A percentile compares a stretch with the other conserved stretches of the same genome.
phyloP scores from a whole-genome alignment of 2,329 filamentous ascomycete genomes.

The Aspergillus sp. region DNA sequence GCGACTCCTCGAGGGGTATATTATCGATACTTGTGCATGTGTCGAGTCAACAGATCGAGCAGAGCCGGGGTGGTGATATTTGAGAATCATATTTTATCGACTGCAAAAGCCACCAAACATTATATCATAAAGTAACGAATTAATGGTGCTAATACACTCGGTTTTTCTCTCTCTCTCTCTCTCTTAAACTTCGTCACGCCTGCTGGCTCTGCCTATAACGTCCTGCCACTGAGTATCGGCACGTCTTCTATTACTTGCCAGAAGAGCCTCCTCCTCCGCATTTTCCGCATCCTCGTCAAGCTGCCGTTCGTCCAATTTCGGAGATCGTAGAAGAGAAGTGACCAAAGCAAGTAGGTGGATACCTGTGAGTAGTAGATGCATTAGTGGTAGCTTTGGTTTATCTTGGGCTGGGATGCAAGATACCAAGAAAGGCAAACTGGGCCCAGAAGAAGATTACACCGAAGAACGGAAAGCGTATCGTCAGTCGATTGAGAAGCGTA shows the following conservation, averaged over 20 bases:
- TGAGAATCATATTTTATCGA: not conserved
- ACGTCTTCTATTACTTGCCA: conserved; percentile 79
- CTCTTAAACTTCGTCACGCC: conserved; percentile 15
- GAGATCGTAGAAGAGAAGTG: conserved; percentile 78
- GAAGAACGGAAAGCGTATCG: conserved; percentile 93
- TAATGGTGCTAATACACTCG: not conserved
- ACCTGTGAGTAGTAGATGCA: conserved; percentile 29
- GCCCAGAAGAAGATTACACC: conserved; percentile 94
- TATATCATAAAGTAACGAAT: not conserved
- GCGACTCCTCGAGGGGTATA: not conserved
- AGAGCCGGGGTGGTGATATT: too few relatives aligned
- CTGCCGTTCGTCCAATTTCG: conserved; percentile 74
- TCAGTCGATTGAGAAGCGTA: conserved; percentile 90
- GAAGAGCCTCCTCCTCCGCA: conserved; percentile 89
- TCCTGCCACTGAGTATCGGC: conserved; percentile 90
- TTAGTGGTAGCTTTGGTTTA: conserved; percentile 5
- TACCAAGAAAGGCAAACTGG: conserved; percentile 84
- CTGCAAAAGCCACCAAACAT: not conserved
- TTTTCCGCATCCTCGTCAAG: conserved; percentile 88
- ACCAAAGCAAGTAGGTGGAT: conserved; percentile 83
- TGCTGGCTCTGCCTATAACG: conserved; percentile 65
- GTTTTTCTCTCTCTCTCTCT: not conserved
- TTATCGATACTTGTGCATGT: too few relatives aligned
- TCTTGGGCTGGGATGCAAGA: conserved; percentile 2
- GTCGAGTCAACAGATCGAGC: not conserved